phyloP scores from a whole-genome alignment of 495 filamentous ascomycete species.

The Amphirosellinia nigrospora region DNA sequence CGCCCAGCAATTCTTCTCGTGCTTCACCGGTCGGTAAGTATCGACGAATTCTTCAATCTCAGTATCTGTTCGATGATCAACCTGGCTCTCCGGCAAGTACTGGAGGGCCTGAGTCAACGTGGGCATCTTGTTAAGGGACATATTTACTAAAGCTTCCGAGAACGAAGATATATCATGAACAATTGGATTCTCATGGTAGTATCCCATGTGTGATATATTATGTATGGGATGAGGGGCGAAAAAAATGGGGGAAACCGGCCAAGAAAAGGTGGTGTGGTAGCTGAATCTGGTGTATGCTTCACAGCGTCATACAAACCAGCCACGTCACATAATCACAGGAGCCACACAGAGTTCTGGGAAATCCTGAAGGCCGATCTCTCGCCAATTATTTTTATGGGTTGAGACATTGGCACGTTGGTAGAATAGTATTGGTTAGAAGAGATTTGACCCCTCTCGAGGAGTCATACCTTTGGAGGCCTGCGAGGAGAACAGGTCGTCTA shows the following conservation, averaged over 20 bases:
- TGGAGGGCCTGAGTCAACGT: conserved; percentile 19
- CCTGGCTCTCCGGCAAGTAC: conserved; percentile 1
- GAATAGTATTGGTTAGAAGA: no score
- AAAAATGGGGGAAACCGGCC: neutral
- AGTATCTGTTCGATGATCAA: conserved; percentile 13
- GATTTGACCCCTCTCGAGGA: no score
- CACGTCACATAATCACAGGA: no score
- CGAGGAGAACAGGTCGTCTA: no score
- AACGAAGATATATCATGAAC: neutral
- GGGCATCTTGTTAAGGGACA: conserved; percentile 11
- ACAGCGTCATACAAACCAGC: no score
- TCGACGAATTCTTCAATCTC: conserved; percentile 16
- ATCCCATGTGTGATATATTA: neutral
- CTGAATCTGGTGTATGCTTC: no score
- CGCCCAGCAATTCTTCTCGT: conserved; percentile 24
- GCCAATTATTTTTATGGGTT: no score
- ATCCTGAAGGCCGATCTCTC: no score
- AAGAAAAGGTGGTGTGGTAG: no score
- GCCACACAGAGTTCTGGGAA: no score
- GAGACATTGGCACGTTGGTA: no score
- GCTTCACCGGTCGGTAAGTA: conserved; percentile 14
- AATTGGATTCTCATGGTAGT: neutral
- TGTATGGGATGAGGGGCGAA: neutral
- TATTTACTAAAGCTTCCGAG: neutral
- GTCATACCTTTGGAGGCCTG: no score